These are phyloP conservation scores for Lenzites betulinus DNA, from an alignment of 768 basidiomycete genomes.

Conservation along the genomic window DNA sequence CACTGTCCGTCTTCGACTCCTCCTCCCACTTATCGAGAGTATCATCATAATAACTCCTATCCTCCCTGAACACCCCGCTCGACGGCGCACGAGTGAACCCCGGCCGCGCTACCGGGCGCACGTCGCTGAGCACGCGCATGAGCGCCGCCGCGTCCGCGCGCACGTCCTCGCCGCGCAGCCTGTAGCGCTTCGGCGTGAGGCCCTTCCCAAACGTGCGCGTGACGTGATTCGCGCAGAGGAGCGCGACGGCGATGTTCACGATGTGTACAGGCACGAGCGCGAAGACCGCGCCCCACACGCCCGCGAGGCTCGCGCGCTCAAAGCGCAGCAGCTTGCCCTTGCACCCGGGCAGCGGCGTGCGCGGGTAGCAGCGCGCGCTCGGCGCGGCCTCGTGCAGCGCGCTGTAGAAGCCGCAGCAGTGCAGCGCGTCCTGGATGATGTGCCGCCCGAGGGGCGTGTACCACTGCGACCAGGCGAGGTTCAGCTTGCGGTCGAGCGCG, in stretches of 20 bases:
- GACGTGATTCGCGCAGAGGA: slow-evolving; percentile 73
- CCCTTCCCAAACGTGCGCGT: slow-evolving; percentile 64
- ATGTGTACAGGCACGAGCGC: slow-evolving; percentile 60
- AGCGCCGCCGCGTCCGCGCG: slow-evolving; percentile 28
- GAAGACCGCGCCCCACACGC: slow-evolving; percentile 55
- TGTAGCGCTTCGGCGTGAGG: slow-evolving; percentile 59
- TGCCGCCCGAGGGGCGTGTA: slow-evolving; percentile 56
- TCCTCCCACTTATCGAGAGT: neutral
- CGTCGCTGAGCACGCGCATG: slow-evolving; percentile 12
- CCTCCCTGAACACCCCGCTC: slow-evolving; percentile 28
- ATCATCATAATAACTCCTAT: slow-evolving; percentile 20
- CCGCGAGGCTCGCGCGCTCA: slow-evolving; percentile 48
- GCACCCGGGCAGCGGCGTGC: slow-evolving; percentile 67
- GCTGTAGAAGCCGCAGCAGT: slow-evolving; percentile 69
- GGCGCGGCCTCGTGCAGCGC: slow-evolving; percentile 60
- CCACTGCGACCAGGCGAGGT: slow-evolving; percentile 66
- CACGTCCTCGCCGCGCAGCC: slow-evolving; percentile 52
- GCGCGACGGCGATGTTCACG: slow-evolving; percentile 55
- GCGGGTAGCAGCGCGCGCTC: slow-evolving; percentile 60
- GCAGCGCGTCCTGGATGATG: slow-evolving; percentile 59
- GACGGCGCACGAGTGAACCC: slow-evolving; percentile 19
- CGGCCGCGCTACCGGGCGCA: slow-evolving; percentile 26
- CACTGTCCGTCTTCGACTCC: neutral
- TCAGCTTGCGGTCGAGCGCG: slow-evolving; percentile 65
- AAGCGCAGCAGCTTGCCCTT: slow-evolving; percentile 58